Evolutionary conservation across 768 basidiomycete species (phyloP).

Genomic region (Boletus tylopilopsis): DNA sequence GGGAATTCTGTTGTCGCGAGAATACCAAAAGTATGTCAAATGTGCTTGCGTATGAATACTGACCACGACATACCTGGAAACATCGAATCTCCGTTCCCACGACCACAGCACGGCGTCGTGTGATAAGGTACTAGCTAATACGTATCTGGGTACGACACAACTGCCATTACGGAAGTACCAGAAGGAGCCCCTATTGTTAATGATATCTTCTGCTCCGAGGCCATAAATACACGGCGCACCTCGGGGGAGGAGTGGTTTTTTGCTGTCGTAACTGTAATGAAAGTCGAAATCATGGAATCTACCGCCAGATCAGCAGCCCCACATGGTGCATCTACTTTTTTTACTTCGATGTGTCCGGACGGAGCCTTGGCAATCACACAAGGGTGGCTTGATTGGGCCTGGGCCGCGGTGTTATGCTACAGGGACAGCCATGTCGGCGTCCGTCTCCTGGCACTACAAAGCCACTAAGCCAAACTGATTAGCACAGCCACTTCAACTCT

Average conservation of each 20-base stretch:
- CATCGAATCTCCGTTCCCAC: background rate
- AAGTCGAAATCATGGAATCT: too few relatives aligned
- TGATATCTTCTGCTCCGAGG: background rate
- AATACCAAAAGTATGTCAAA: background rate
- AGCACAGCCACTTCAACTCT: slow-evolving; percentile 11
- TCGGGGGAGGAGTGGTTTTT: background rate
- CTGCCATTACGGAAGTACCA: background rate
- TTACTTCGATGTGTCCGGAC: too few relatives aligned
- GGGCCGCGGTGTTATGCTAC: background rate
- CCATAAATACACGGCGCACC: background rate
- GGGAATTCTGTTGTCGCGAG: background rate
- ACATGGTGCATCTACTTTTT: background rate
- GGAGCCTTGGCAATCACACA: too few relatives aligned
- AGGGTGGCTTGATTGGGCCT: background rate
- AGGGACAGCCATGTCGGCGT: background rate
- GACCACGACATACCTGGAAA: background rate
- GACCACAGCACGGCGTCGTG: background rate
- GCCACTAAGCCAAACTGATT: too few relatives aligned
- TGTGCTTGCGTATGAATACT: background rate
- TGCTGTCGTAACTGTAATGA: background rate
- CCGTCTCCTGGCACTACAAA: background rate
- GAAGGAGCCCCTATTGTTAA: background rate
- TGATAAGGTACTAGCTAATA: background rate
- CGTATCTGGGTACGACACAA: background rate
- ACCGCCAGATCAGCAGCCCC: background rate